A percentile compares a stretch with the other conserved stretches of the same genome.
These are phyloP conservation scores for Naganishia albida DNA, from an alignment of 1,284 basidiomycete species.

Conservation along the genomic window DNA sequence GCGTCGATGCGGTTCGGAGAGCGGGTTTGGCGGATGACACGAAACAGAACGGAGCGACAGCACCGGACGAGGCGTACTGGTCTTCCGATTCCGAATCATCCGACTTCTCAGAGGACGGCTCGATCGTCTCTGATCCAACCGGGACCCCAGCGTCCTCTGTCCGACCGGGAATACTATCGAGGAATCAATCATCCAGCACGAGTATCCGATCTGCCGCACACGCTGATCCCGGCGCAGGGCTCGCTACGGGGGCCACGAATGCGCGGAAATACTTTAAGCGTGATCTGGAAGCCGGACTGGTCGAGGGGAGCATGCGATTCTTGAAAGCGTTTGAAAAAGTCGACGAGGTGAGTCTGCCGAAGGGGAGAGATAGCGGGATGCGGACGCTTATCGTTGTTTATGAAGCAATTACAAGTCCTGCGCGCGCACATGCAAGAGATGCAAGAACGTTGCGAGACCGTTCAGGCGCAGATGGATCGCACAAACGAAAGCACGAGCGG, in stretches of 20 bases:
- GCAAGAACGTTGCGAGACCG: constrained; percentile 77
- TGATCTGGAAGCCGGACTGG: constrained; percentile 79
- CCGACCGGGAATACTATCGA: constrained; percentile 6
- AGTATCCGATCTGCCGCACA: constrained; percentile 21
- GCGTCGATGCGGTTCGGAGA: constrained; percentile 44
- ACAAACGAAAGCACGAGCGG: constrained; percentile 78
- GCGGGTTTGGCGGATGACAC: constrained; percentile 50
- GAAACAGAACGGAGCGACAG: constrained; percentile 37
- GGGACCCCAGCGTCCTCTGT: neutral
- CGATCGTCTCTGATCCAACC: neutral
- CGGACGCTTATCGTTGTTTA: constrained; percentile 35
- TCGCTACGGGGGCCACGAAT: constrained; percentile 51
- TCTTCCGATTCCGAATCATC: neutral
- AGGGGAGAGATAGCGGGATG: no score
- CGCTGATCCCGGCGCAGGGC: constrained; percentile 31
- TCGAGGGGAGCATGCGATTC: constrained; percentile 76
- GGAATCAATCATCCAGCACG: constrained; percentile 32
- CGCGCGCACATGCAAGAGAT: constrained; percentile 74
- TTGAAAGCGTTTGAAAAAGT: constrained; percentile 80
- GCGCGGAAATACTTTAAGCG: constrained; percentile 76
- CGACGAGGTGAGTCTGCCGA: constrained; percentile 68
- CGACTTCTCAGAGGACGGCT: neutral
- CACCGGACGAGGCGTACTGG: neutral
- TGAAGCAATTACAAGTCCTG: constrained; percentile 73
- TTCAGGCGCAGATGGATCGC: constrained; percentile 71